Evolutionary conservation across 2,329 filamentous ascomycete species (phyloP), one percentile per base, ranked within the genome.

Genomic region (Aspergillus fructus): DNA sequence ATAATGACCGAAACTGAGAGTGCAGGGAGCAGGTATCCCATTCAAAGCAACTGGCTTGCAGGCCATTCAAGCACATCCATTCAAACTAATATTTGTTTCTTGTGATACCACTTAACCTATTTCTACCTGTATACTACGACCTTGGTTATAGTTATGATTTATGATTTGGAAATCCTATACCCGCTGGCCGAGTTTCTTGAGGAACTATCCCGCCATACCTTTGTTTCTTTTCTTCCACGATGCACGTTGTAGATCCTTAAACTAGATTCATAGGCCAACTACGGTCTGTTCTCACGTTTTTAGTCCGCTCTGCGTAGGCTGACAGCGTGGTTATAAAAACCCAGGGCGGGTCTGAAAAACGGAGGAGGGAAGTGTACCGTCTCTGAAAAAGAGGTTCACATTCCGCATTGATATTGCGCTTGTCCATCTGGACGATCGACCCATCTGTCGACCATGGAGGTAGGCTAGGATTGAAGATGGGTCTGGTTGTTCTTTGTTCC

Each of bases 241-340:
- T 9, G 17, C 33, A n/a, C 40, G n/a, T 9, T n/a, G 34, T 37
- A 37, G 2, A 37, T n/a, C n/a, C n/a, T 6, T 37, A n/a, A 23
- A 39, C 27, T 13, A 56, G 7, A 11, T 23, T 3, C 40, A 49
- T 39, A 24, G 21, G 12, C 19, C 27, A 11, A 30, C 9, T 30
- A 30, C 27, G 27, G 9, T 11, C 72, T 83, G 79, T 83, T 74
- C 76, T 80, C 80, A 66, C 77, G 77, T 79, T 80, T 78, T 81
- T 83, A 84, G 81, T 83, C 81, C 78, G 76, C 74, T 75, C 73
- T 74, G 76, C 78, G 74, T 80, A 73, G 72, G 71, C 80, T 82
- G 50, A 54, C 9, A 58, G 55, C 47, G 40, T 30, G n/a, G n/a
- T 51, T 69, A 62, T 59, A 72, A 74, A 74, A 66, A 59, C 58